phyloP scores from a whole-genome alignment of 2,329 filamentous ascomycete genomes.

The Herpotrichia juniperi region DNA sequence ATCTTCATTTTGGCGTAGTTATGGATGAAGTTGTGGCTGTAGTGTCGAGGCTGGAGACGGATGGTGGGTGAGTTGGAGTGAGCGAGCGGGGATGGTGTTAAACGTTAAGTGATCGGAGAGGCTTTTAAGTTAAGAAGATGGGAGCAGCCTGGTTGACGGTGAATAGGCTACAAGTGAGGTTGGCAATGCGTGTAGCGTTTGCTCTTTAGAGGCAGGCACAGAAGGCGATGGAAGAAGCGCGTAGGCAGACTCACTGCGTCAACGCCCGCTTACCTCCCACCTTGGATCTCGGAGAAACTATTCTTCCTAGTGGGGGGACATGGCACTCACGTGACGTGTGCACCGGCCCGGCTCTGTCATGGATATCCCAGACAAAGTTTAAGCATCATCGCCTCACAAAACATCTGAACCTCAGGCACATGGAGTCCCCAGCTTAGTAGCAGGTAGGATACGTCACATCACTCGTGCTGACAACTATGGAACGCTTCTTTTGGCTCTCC shows the following conservation, averaged over 20 bases:
- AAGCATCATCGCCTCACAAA: not conserved
- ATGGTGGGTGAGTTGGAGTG: slow-evolving; percentile 21
- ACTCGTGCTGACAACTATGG: not conserved
- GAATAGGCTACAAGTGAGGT: slow-evolving; percentile 9
- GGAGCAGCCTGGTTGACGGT: not conserved
- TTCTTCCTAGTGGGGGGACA: no score
- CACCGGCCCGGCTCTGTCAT: not conserved
- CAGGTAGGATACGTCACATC: not conserved
- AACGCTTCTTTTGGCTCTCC: not conserved
- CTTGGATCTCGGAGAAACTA: not conserved
- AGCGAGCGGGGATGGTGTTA: slow-evolving; percentile 29
- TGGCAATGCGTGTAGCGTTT: slow-evolving; percentile 5
- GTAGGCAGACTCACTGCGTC: not conserved
- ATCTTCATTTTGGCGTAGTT: slow-evolving; percentile 64
- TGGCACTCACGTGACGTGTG: no score
- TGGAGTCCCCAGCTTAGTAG: not conserved
- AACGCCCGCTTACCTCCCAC: not conserved
- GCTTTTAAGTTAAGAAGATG: not conserved
- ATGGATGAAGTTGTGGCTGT: slow-evolving; percentile 10
- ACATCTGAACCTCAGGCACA: not conserved
- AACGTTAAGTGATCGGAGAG: slow-evolving; percentile 20
- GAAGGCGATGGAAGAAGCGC: slow-evolving; percentile 27
- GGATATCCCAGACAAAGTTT: not conserved
- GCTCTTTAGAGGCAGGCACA: slow-evolving; percentile 8
- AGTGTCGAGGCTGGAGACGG: slow-evolving; percentile 15